Conservation (phyloP, 108 stramenopile genomes). For the Licmophora abbreviata region DNA sequence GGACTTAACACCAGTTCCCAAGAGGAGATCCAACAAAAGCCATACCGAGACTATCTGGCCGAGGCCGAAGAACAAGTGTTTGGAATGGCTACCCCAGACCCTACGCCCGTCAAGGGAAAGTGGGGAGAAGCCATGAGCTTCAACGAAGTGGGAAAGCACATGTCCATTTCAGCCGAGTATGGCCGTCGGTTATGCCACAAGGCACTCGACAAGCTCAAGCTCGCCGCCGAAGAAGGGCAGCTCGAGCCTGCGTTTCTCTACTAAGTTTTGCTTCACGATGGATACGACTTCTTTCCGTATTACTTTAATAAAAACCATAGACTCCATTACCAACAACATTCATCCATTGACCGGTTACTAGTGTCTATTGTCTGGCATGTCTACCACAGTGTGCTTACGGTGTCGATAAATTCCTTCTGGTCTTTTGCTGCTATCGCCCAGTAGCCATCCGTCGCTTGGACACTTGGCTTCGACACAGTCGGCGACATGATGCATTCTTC, state of each 20-base stretch:
- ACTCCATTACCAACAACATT: not conserved
- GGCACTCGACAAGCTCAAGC: slow-evolving; percentile 54
- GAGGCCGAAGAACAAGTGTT: slow-evolving; percentile 64
- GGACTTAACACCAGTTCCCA: slow-evolving; percentile 31
- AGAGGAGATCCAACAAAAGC: slow-evolving; percentile 5
- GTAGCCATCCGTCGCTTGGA: not conserved
- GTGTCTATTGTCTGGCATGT: not conserved
- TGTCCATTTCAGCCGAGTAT: slow-evolving; percentile 78
- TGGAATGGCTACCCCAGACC: slow-evolving; percentile 11
- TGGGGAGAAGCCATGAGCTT: slow-evolving; percentile 60
- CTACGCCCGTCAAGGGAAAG: slow-evolving; percentile 13
- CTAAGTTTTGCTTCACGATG: slow-evolving; percentile 3
- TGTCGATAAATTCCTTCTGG: slow-evolving; percentile 23
- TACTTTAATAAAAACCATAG: not conserved
- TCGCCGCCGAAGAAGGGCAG: slow-evolving; percentile 64
- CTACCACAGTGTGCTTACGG: slow-evolving; percentile 12
- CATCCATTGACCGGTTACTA: not conserved
- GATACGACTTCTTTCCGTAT: slow-evolving; percentile 1
- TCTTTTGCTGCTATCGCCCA: slow-evolving; percentile 10
- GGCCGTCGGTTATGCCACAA: slow-evolving; percentile 50
- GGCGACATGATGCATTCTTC: slow-evolving; percentile 6
- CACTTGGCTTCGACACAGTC: slow-evolving; percentile 6
- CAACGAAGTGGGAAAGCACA: slow-evolving; percentile 67
- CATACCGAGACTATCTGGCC: slow-evolving; percentile 48
- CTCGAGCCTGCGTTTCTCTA: slow-evolving; percentile 41